Conservation (phyloP, 495 filamentous ascomycete species). For the Venustampulla echinocandica region DNA sequence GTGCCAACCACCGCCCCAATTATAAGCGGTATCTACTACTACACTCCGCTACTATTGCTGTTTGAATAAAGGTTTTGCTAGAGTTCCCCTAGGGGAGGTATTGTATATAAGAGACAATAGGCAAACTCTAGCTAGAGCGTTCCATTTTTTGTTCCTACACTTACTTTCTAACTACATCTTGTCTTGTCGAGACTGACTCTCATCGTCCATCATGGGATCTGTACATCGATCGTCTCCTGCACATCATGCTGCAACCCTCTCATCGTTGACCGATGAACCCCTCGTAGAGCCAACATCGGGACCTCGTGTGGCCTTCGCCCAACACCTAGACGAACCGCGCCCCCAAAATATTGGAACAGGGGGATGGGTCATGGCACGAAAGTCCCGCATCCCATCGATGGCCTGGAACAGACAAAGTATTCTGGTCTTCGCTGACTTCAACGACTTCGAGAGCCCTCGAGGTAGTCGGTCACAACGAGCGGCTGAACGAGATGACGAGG, state of each 20-base stretch:
- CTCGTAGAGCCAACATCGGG: background rate
- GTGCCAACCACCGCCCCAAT: too few relatives aligned
- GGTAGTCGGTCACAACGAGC: slow-evolving; percentile 3
- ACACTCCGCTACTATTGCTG: background rate
- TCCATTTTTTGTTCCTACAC: background rate
- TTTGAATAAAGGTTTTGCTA: background rate
- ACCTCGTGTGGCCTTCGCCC: background rate
- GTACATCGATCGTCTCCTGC: background rate
- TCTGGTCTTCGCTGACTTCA: slow-evolving; percentile 18
- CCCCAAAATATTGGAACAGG: background rate
- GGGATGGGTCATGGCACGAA: slow-evolving; percentile 7
- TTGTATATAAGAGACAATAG: too few relatives aligned
- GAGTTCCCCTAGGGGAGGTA: too few relatives aligned
- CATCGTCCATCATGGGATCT: background rate
- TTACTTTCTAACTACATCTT: background rate
- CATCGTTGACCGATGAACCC: background rate
- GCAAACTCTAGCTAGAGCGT: too few relatives aligned
- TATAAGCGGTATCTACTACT: too few relatives aligned
- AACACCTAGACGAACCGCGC: background rate
- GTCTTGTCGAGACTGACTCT: background rate
- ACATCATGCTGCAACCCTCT: background rate
- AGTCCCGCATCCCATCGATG: slow-evolving; percentile 1
- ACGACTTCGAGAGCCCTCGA: slow-evolving; percentile 11
- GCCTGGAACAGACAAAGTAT: slow-evolving; percentile 11
- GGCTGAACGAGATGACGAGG: slow-evolving; percentile 1